Percentiles rank a stretch among this genome's conserved stretches.
Evolutionary conservation across 495 filamentous ascomycete species (phyloP).

Genomic region (Aspergillus diversus): DNA sequence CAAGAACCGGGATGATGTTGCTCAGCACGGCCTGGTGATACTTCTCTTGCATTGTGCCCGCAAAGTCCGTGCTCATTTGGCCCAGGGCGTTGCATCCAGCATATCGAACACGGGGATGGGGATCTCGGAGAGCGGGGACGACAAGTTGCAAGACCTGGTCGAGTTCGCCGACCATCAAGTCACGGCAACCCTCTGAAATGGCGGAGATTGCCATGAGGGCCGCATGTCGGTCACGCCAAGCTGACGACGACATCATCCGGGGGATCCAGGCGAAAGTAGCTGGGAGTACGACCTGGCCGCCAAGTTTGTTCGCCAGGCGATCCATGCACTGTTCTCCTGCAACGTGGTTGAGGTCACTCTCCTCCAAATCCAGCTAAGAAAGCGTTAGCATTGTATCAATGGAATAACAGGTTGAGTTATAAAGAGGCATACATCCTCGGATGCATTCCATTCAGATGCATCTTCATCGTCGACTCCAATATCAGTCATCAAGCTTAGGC

Average conservation of each 20-base stretch:
- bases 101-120: constrained; percentile 94
- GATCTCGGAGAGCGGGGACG: constrained; percentile 86
- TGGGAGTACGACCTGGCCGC: constrained; percentile 80
- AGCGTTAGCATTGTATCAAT: constrained; percentile 22
- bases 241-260: constrained; percentile 92
- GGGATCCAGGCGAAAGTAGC: constrained; percentile 98
- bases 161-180: constrained; percentile 93
- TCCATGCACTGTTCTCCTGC: constrained; percentile 99
- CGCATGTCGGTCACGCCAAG: constrained; percentile 95
- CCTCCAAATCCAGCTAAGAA: constrained; percentile 80
- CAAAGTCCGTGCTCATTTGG: constrained; percentile 99
- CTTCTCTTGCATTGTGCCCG: constrained; percentile 96
- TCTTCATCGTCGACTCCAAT: constrained; percentile 94
- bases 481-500: constrained; percentile 98
- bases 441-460: constrained; percentile 88
- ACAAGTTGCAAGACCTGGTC: constrained; percentile 93
- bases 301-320: constrained; percentile 94
- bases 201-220: constrained; percentile 99
- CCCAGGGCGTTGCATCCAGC: constrained; percentile 98
- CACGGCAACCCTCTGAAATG: constrained; percentile 96
- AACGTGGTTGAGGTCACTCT: constrained; percentile 97
- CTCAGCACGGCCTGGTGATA: constrained; percentile 83
- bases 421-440: constrained; percentile 78
- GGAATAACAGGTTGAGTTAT: not conserved
- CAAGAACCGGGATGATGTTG: constrained; percentile 90